Evolutionary conservation across 2,329 filamentous ascomycete genomes (phyloP), one percentile per base, ranked within the genome.

Genomic region (Penicillium fuscoglaucum): DNA sequence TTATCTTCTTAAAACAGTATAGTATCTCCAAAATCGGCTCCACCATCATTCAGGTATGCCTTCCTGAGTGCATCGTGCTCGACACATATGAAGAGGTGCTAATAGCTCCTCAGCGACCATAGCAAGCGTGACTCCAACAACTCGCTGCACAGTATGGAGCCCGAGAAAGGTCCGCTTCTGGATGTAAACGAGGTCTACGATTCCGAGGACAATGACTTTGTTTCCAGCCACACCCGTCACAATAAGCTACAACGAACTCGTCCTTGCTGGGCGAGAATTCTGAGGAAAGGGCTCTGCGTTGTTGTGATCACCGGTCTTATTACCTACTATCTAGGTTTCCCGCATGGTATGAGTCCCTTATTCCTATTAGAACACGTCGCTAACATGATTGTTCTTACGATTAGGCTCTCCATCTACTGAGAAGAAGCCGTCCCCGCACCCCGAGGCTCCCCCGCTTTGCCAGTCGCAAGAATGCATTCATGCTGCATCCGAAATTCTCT

Each of bases 401-500:
- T 43, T 39, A 57, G 56, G 46, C 21, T 51, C 40, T 19, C 44
- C 55, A 15, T 12, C 58, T 46, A 46, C 49, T 45, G 41, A 61
- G 60, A 15, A 58, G 48, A 24, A 52, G 19, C 37, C 56, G 21
- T 47, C 64, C 35, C 63, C 63, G 2, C 56, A 57, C 13, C 57
- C 61, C 6, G 53, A 66, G 41, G 58, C 68, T 31, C 52, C 64
- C 15, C 52, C 66, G 9, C 61, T 83, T 26, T 88, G 86, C 68
- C 69, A 82, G 48, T 83, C 85, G 10, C 81, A 85, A 43, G 82
- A 83, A 60, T 89, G 86, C 69, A 78, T 88, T 13, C 83, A 87
- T 66, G 86, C 85, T 13, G 82, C 86, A 5, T 86, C 84, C 13
- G 81, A 84, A 61, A 81, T 89, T 40, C 78, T 88, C 9, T 83